Evolutionary conservation across 495 filamentous ascomycete species (phyloP).

Genomic region (Neurospora sp.): DNA sequence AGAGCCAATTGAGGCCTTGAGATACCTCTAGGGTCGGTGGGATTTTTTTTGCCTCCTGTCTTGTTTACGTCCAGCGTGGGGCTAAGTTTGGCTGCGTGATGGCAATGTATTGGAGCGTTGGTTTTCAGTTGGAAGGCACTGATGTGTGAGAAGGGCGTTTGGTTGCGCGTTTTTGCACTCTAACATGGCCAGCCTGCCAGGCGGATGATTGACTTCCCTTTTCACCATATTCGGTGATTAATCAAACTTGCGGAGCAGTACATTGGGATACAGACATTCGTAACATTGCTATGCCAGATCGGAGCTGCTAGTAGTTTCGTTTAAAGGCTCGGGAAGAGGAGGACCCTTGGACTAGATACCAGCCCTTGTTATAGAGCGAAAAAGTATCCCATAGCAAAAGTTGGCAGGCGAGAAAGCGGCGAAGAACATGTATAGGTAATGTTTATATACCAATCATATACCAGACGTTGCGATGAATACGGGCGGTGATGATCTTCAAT

Average conservation of each 20-base stretch:
- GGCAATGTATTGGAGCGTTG: neutral
- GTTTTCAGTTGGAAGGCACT: neutral
- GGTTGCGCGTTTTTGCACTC: neutral
- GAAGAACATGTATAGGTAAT: neutral
- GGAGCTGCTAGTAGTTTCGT: neutral
- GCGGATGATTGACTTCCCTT: neutral
- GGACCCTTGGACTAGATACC: neutral
- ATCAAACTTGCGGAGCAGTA: neutral
- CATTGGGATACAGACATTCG: neutral
- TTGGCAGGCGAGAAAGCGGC: neutral
- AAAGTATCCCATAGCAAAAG: neutral
- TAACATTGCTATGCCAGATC: neutral
- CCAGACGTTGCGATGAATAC: neutral
- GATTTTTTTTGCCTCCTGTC: neutral
- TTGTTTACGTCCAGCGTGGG: neutral
- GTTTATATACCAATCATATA: neutral
- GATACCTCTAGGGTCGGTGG: neutral
- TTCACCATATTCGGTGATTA: neutral
- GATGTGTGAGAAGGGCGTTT: neutral
- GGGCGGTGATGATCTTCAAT: too few relatives aligned
- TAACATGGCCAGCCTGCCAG: neutral
- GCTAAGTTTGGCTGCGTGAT: neutral
- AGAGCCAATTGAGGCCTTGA: neutral
- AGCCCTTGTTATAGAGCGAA: neutral
- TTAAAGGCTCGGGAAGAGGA: neutral